These are phyloP conservation scores for Cubamyces sp. DNA, from an alignment of 768 basidiomycete species.

Conservation along the genomic window DNA sequence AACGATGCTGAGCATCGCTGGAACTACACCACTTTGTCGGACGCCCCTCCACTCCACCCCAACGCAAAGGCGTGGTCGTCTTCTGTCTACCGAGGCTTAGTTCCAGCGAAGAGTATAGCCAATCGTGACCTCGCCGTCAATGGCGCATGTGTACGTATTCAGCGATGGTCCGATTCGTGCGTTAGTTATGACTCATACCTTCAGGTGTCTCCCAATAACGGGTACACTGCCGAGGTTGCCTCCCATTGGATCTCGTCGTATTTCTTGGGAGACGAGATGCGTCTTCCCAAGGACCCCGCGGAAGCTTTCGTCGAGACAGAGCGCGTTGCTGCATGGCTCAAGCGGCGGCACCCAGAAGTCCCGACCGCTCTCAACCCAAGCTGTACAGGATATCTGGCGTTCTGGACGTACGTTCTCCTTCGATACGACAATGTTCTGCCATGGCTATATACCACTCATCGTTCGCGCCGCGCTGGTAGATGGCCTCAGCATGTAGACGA, in stretches of 20 bases:
- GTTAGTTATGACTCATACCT: not conserved
- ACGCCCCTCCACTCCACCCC: conserved; percentile 30
- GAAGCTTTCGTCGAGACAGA: conserved; percentile 51
- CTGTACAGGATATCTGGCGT: conserved; percentile 49
- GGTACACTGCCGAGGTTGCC: conserved; percentile 55
- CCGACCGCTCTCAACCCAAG: conserved; percentile 56
- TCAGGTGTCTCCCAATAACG: conserved; percentile 62
- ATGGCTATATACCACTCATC: not conserved
- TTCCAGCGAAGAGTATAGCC: conserved; percentile 61
- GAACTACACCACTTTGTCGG: conserved; percentile 33
- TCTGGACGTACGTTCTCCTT: conserved; percentile 51
- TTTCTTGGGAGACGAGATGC: conserved; percentile 57
- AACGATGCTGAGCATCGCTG: conserved; percentile 33
- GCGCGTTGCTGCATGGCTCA: conserved; percentile 54
- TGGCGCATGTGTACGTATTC: conserved; percentile 61
- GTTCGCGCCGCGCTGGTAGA: conserved; percentile 38
- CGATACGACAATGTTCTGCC: not conserved
- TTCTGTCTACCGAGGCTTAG: conserved; percentile 61
- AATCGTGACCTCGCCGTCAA: conserved; percentile 65
- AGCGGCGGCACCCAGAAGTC: conserved; percentile 55
- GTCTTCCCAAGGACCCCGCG: conserved; percentile 47
- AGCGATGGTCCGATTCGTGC: not conserved
- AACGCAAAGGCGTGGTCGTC: conserved; percentile 44
- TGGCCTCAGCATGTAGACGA: conserved; percentile 67
- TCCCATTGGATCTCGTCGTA: conserved; percentile 71